Evolutionary conservation across 306 rosid genomes (phyloP).

Genomic region (Arachis hypogaea): DNA sequence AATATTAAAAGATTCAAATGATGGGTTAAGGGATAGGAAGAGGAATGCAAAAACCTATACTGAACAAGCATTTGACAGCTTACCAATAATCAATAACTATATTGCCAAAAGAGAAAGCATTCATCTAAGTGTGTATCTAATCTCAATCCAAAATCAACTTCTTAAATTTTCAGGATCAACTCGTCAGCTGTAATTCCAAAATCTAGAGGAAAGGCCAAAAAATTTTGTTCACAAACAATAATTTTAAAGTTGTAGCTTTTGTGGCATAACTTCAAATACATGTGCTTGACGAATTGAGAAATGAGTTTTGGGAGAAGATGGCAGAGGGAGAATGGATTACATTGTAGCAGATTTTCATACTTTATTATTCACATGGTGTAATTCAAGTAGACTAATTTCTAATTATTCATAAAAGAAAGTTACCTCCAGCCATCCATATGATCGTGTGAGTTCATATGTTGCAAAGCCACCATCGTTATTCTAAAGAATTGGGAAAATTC

Average conservation of each 20-base stretch:
- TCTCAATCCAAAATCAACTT: slow-evolving; percentile 15
- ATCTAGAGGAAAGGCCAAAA: slow-evolving; percentile 9
- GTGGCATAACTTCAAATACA: slow-evolving; percentile 29
- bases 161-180: slow-evolving; percentile 23
- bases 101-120: slow-evolving; percentile 63
- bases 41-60: slow-evolving; percentile 18
- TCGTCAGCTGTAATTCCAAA: slow-evolving; percentile 25
- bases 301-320: neutral
- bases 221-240: slow-evolving; percentile 29
- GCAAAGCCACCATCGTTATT: slow-evolving; percentile 86
- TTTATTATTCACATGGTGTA: neutral
- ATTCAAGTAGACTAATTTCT: slow-evolving; percentile 21
- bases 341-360: slow-evolving; percentile 16
- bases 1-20: slow-evolving; percentile 18
- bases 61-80: slow-evolving; percentile 50
- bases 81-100: slow-evolving; percentile 95
- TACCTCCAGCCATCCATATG: slow-evolving; percentile 95
- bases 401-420: slow-evolving; percentile 26
- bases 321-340: neutral
- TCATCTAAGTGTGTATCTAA: slow-evolving; percentile 16
- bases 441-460: slow-evolving; percentile 89
- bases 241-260: slow-evolving; percentile 26
- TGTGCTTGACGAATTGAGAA: slow-evolving; percentile 25
- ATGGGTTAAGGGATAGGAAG: slow-evolving; percentile 4
- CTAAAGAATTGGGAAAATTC: slow-evolving; percentile 44